Conservation (phyloP, 768 basidiomycete genomes). For the Leccinum subtestaceum region DNA sequence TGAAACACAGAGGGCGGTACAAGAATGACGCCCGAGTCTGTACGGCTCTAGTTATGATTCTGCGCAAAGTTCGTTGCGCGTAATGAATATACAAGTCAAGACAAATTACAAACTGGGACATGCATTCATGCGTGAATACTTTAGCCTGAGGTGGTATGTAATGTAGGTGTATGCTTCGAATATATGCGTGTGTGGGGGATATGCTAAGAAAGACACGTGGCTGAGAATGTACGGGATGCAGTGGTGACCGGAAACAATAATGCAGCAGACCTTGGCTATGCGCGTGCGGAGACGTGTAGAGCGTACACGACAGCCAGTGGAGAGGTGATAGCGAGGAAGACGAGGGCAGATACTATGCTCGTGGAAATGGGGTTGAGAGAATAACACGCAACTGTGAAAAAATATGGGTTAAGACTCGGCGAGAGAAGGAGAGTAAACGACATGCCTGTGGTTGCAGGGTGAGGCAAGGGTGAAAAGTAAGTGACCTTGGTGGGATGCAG, state of each 20-base stretch:
- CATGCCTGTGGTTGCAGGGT: slow-evolving; percentile 16
- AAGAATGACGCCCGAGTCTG: slow-evolving; percentile 16
- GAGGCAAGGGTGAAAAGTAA: slow-evolving; percentile 20
- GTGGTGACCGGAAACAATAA: neutral
- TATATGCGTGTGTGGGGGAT: slow-evolving; percentile 6
- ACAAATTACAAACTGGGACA: neutral
- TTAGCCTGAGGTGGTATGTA: slow-evolving; percentile 7
- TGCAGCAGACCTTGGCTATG: neutral
- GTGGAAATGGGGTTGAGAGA: slow-evolving; percentile 11
- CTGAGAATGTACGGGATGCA: neutral
- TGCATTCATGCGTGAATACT: slow-evolving; percentile 3
- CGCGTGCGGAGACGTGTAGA: slow-evolving; percentile 10
- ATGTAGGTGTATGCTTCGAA: slow-evolving; percentile 16
- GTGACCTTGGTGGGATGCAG: slow-evolving; percentile 29
- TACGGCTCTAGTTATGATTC: slow-evolving; percentile 17
- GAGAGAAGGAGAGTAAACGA: neutral
- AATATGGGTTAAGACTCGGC: neutral
- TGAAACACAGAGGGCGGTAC: slow-evolving; percentile 11
- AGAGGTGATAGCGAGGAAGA: slow-evolving; percentile 14
- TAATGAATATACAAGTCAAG: slow-evolving; percentile 14
- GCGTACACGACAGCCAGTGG: slow-evolving; percentile 19
- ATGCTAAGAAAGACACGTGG: slow-evolving; percentile 7
- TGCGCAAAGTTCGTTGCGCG: slow-evolving; percentile 13
- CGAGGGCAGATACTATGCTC: slow-evolving; percentile 14
- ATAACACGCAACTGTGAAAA: slow-evolving; percentile 10